Percentiles rank a stretch among this genome's conserved stretches.
phyloP scores from a whole-genome alignment of 139 green algal genomes.

The Chlamydomonas applanata region DNA sequence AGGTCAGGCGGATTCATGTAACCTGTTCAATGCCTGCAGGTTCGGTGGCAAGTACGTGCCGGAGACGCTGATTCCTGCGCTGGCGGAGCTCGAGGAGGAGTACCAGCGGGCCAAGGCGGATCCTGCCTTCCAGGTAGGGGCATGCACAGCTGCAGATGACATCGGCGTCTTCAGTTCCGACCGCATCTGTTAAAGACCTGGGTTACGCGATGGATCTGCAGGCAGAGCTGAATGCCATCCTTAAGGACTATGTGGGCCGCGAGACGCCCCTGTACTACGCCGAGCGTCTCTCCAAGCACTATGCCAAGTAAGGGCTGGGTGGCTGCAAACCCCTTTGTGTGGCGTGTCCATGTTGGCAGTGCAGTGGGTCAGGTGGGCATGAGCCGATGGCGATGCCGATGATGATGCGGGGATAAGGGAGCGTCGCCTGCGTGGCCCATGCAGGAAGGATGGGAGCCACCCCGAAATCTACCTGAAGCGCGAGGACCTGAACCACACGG shows the following conservation, averaged over 20 bases:
- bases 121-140: constrained; percentile 65
- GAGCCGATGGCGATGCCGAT: background rate
- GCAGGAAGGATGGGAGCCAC: constrained; percentile 50
- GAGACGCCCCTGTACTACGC: constrained; percentile 93
- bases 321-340: background rate
- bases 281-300: constrained; percentile 87
- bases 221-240: constrained; percentile 79
- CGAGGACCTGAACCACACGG: constrained; percentile 99
- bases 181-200: no score
- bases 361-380: background rate
- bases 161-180: background rate
- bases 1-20: background rate
- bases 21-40: constrained; percentile 26
- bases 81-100: constrained; percentile 81
- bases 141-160: background rate
- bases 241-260: constrained; percentile 96
- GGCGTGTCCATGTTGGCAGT: background rate
- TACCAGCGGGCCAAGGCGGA: constrained; percentile 74
- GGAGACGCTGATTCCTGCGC: constrained; percentile 93
- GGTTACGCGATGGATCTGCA: constrained; percentile 37
- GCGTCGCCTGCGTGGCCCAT: background rate
- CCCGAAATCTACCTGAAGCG: constrained; percentile 96
- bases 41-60: constrained; percentile 97
- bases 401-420: background rate
- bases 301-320: constrained; percentile 42